A percentile compares a stretch with the other conserved stretches of the same genome.
phyloP scores from a whole-genome alignment of 2,329 filamentous ascomycete species.

The Drechslerella dactyloides region DNA sequence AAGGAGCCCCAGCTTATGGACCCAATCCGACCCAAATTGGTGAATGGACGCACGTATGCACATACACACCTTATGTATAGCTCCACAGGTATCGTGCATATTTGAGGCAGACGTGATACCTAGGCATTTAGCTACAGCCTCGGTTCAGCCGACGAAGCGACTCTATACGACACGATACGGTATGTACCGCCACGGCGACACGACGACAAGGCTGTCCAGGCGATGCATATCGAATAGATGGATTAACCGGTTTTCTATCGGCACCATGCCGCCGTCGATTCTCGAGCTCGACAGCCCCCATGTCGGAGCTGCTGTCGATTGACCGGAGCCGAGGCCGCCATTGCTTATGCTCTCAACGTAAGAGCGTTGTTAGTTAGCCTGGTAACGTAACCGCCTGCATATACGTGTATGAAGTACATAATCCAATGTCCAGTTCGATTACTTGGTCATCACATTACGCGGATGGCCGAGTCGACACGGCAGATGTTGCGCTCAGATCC shows the following conservation, averaged over 20 bases:
- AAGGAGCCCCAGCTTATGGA: slow-evolving; percentile 2
- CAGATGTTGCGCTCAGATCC: background rate
- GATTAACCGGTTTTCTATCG: background rate
- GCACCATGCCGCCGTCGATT: slow-evolving; percentile 1
- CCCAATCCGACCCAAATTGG: slow-evolving; percentile 1
- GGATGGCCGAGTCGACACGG: slow-evolving; percentile 1
- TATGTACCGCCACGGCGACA: background rate
- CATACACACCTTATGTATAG: too few relatives aligned
- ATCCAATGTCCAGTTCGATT: too few relatives aligned
- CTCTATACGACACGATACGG: background rate
- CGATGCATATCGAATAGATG: background rate
- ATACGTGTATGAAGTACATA: too few relatives aligned
- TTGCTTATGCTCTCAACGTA: background rate
- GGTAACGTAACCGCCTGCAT: too few relatives aligned
- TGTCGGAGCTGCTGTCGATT: background rate
- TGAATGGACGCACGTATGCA: background rate
- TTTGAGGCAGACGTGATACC: too few relatives aligned
- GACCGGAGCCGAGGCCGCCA: background rate
- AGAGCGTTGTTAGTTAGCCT: too few relatives aligned
- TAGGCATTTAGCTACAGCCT: too few relatives aligned
- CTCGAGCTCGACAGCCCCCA: background rate
- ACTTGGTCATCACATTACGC: background rate
- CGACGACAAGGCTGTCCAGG: background rate
- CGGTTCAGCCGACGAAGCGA: slow-evolving; percentile 35
- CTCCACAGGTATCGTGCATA: too few relatives aligned